Evolutionary conservation across 805 yeast genomes (phyloP).

Genomic region (Blastobotrys parvus): DNA sequence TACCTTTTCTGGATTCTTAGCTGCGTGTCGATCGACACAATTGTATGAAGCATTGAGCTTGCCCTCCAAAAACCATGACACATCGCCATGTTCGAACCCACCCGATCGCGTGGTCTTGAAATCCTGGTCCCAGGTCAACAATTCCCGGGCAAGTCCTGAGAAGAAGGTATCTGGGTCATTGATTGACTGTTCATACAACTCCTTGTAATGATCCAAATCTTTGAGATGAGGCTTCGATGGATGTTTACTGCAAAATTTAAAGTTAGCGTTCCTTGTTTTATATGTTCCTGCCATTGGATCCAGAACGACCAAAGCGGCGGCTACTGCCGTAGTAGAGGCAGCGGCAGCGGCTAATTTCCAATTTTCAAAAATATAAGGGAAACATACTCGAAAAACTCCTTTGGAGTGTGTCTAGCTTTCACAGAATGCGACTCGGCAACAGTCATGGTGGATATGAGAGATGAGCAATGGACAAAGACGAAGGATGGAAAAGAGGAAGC

Average conservation of each 20-base stretch:
- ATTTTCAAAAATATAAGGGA: no score
- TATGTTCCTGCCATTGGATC: no score
- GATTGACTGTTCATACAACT: slow-evolving; percentile 65
- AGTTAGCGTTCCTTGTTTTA: no score
- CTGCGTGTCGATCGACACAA: slow-evolving; percentile 93
- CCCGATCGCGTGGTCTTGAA: slow-evolving; percentile 59
- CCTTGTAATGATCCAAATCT: slow-evolving; percentile 58
- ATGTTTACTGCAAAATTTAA: slow-evolving; percentile 34
- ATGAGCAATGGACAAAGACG: neutral
- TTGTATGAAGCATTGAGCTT: slow-evolving; percentile 88
- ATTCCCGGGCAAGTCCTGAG: slow-evolving; percentile 64
- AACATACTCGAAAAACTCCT: slow-evolving; percentile 22
- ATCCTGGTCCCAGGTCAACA: slow-evolving; percentile 72
- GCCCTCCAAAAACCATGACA: slow-evolving; percentile 93
- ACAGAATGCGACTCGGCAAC: slow-evolving; percentile 19
- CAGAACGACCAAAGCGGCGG: no score
- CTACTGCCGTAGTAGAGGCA: no score
- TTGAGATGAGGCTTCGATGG: slow-evolving; percentile 48
- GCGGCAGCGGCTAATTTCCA: no score
- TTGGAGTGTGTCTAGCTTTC: slow-evolving; percentile 15
- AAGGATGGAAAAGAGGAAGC: neutral
- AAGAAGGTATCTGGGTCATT: slow-evolving; percentile 74
- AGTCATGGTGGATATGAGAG: slow-evolving; percentile 10
- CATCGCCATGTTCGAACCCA: slow-evolving; percentile 63
- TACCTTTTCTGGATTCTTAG: slow-evolving; percentile 70